Conservation (phyloP, 2,329 filamentous ascomycete species). For the Epichloe festucae region DNA sequence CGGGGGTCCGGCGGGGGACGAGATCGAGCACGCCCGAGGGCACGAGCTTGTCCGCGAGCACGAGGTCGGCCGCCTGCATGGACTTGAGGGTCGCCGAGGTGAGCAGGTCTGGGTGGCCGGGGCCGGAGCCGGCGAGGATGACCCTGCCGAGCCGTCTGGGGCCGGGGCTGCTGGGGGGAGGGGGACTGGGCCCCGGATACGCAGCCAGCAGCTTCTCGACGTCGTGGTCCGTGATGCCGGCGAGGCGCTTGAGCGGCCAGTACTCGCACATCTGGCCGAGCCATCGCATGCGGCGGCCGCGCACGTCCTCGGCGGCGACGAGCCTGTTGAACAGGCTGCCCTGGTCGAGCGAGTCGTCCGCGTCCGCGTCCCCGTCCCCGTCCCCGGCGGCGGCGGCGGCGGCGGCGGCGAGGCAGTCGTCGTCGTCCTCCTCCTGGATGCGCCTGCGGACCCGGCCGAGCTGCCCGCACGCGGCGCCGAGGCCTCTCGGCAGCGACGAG, state of each 20-base stretch:
- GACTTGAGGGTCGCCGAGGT: constrained; percentile 72
- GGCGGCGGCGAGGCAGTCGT: background rate
- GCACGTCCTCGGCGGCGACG: constrained; percentile 36
- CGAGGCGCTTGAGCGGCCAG: constrained; percentile 79
- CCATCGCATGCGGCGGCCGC: constrained; percentile 81
- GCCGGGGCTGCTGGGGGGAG: constrained; percentile 3
- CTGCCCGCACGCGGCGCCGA: constrained; percentile 65
- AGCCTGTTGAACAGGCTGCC: constrained; percentile 73
- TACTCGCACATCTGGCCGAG: constrained; percentile 95
- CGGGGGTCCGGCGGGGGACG: constrained; percentile 75
- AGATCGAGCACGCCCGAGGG: constrained; percentile 76
- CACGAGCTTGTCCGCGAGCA: constrained; percentile 77
- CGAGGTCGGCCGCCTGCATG: constrained; percentile 61
- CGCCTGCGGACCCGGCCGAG: constrained; percentile 60
- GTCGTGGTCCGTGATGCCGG: constrained; percentile 66
- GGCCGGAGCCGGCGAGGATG: constrained; percentile 81
- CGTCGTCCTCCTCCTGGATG: constrained; percentile 59
- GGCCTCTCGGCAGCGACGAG: constrained; percentile 57
- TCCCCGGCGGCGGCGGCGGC: too few species aligned
- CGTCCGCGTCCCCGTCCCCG: constrained; percentile 20
- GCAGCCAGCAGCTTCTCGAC: constrained; percentile 63
- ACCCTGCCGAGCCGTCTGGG: constrained; percentile 47
- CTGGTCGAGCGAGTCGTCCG: constrained; percentile 58
- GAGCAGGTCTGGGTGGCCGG: constrained; percentile 82
- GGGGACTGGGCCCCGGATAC: constrained; percentile 38